Evolutionary conservation across 345 rosid species (phyloP), one percentile per base, ranked within the genome.

Genomic region (Gossypium turneri): DNA sequence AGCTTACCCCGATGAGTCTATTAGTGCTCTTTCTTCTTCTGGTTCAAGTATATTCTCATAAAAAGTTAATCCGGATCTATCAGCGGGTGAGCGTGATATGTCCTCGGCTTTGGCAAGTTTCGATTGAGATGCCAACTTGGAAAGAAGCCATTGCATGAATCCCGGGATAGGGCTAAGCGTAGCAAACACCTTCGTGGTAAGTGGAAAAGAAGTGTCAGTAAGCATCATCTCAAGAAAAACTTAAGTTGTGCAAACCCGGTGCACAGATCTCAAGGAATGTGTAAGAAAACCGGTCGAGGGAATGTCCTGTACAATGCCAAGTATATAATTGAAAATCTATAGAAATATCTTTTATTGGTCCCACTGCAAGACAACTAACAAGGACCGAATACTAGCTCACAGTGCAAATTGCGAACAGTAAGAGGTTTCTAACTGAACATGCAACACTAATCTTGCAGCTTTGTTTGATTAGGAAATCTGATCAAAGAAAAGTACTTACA

Each of bases 101-200:
- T 74, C 84, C 67, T 79, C 83, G 44, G 38, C 81, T 80, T 82
- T 88, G 72, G 93, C 82, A 62, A 94, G 85, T 80, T 75, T 84
- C 48, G 87, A 83, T 58, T 89, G 99, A 72, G 98, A 88, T 72
- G 90, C 90, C 88, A 95, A 76, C 84, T 93, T 95, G 4, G 98
- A 85, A 12, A 89, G 76, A 58, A 95, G 85, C 98, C 99, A 93
- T 70, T 83, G 92, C 90, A 91, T 89, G 79, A 78, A 95, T 60
- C 97, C 99, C 50, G 94, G 97, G 72, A 95, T 90, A 72, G 98
- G 98, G 78, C 98, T 95, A 63, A 93, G 88, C 9, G 99, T 95
- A 59, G 92, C 98, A 88, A 93, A 95, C 73, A 78, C 89, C 99
- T 95, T 47, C 41, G 52, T 15, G 77, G 47, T 58, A 67, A 79